Evolutionary conservation across 768 basidiomycete genomes (phyloP).

Genomic region (Leucocoprinus leucothites): DNA sequence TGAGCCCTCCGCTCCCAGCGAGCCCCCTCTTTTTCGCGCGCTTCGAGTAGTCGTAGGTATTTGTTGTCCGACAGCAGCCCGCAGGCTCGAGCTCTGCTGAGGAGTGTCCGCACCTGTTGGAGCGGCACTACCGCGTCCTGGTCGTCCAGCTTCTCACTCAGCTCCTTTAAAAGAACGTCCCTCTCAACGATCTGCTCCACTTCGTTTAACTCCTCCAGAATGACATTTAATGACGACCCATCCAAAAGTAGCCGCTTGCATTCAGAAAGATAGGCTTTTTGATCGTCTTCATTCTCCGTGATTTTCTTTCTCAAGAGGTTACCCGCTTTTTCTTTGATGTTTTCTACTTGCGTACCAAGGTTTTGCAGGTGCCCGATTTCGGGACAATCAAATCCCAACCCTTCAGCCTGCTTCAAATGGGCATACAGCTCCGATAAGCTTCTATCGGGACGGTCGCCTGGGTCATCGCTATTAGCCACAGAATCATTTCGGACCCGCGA

Average conservation of each 20-base stretch:
- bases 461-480: slow-evolving; percentile 44
- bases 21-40: slow-evolving; percentile 62
- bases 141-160: slow-evolving; percentile 74
- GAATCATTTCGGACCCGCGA: slow-evolving; percentile 52
- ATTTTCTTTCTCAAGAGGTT: slow-evolving; percentile 38
- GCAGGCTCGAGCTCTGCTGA: slow-evolving; percentile 68
- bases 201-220: slow-evolving; percentile 72
- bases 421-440: slow-evolving; percentile 67
- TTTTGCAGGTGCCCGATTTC: slow-evolving; percentile 61
- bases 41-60: slow-evolving; percentile 59
- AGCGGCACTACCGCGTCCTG: slow-evolving; percentile 53
- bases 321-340: slow-evolving; percentile 54
- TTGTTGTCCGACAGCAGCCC: slow-evolving; percentile 63
- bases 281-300: slow-evolving; percentile 30
- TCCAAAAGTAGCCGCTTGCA: slow-evolving; percentile 70
- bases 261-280: slow-evolving; percentile 57
- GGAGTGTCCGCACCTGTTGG: slow-evolving; percentile 72
- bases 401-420: slow-evolving; percentile 69
- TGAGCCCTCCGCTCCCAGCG: slow-evolving; percentile 77
- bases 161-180: slow-evolving; percentile 71
- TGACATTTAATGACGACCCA: slow-evolving; percentile 77
- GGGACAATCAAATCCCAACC: slow-evolving; percentile 78
- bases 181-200: slow-evolving; percentile 81
- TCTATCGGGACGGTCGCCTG: slow-evolving; percentile 67
- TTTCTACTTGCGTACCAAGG: slow-evolving; percentile 63